phyloP scores from a whole-genome alignment of 75 land plant genomes.

The Gnetum montanum region DNA sequence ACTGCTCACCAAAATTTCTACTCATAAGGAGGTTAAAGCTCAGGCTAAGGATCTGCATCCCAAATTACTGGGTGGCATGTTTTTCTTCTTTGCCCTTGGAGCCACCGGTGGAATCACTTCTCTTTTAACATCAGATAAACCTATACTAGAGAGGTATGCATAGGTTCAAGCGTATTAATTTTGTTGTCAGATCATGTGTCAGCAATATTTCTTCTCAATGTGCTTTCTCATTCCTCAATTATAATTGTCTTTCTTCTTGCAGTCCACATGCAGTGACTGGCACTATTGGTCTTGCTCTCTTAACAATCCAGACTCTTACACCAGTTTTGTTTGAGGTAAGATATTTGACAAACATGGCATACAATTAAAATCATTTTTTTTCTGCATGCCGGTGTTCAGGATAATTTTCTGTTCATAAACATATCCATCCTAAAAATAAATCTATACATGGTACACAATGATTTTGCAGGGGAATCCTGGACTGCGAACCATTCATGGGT shows the following conservation, averaged over 20 bases:
- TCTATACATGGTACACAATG: not conserved
- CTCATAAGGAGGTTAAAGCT: slow-evolving; percentile 85
- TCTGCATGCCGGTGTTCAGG: not conserved
- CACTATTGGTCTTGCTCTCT: slow-evolving; percentile 54
- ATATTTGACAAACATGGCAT: too few relatives aligned
- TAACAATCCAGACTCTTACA: slow-evolving; percentile 57
- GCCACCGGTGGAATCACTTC: slow-evolving; percentile 85
- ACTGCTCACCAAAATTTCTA: too few relatives aligned
- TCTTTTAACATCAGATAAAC: slow-evolving; percentile 68
- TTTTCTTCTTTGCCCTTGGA: slow-evolving; percentile 92
- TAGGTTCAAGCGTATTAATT: not conserved
- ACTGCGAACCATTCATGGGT: slow-evolving; percentile 62
- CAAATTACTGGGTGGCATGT: slow-evolving; percentile 86
- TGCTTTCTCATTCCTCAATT: not conserved
- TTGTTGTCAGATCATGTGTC: not conserved
- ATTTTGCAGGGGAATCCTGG: slow-evolving; percentile 55
- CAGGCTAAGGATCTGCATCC: slow-evolving; percentile 88
- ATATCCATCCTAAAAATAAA: not conserved
- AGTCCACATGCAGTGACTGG: slow-evolving; percentile 91
- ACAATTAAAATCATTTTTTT: not conserved
- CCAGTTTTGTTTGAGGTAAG: slow-evolving; percentile 68
- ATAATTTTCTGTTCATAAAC: not conserved
- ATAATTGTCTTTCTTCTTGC: slow-evolving; percentile 14
- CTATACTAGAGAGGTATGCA: slow-evolving; percentile 74
- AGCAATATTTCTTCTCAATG: not conserved